Base-by-base conservation (phyloP, 495 filamentous ascomycete species). In the Penicillium pancosmium region DNA sequence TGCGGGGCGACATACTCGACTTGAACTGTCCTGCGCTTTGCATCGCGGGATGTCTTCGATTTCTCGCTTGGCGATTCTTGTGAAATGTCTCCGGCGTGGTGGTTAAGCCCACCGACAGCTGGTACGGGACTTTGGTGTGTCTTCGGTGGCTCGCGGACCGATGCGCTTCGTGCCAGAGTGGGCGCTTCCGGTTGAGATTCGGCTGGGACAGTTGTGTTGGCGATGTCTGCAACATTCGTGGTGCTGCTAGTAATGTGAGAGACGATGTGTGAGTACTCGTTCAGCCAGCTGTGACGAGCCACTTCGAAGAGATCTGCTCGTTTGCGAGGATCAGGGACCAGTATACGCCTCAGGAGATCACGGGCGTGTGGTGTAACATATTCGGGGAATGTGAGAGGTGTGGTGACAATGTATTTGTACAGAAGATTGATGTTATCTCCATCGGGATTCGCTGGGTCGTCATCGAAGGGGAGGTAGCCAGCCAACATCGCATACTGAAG, bases 361-460 rank as follows among this genome's bases (percentile, higher is more conserved):
- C 94, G 85, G 18, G 94, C 93, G 73, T 99, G 95, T 6, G 95
- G 94, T 12, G 94, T 96, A 44, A 99, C 94, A 73, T 98, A 98
- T 87, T 98, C 94, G 40, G 94, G 94, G 72, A 98, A 98, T 5
- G 94, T 98, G 41, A 99, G 85, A 49, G 93, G 91, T 5, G 94
- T 98, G 41, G 92, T 96, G 55, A 97, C 92, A 63, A 99, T 99
- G 77, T 99, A 99, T 77, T 97, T 98, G 80, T 99, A 99, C 52
- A 99, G 82, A 5, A 98, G 81, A 72, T 98, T 99, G 79, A 99
- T 99, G 68, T 99, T 99, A 64, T 99, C 94, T 46, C 94, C 94
- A 76, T 99, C 94, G 5, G 94, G 94, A 67, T 99, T 99, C 40
- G 93, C 95, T 59, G 94, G 94, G 66, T 99, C 94, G 67, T 99